Base-by-base conservation (phyloP, 768 basidiomycete species). In the Mycena polygramma region DNA sequence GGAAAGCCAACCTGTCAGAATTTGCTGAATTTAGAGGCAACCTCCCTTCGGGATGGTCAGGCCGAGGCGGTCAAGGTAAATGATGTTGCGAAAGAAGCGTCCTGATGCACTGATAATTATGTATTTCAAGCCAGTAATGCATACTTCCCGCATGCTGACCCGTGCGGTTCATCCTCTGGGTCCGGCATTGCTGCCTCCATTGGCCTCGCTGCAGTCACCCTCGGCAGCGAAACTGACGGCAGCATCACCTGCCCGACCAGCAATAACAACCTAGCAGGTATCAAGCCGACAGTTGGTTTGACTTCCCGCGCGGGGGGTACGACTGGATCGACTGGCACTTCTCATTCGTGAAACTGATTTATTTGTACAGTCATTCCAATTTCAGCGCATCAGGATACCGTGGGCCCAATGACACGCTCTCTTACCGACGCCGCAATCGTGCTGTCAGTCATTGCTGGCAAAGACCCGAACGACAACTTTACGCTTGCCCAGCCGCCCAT, bases 251-350 rank as follows among this genome's bases (percentile, higher is more conserved):
- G 84, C 69, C 90, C 88, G 26, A 77, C 85, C 0, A 82, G 81
- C 71, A 77, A 83, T 22, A 90, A 90, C 61, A 90, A 90, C 70
- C 49, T 90, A 7, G 89, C 82, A 5, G 90, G 89, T 0, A 87
- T 91, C 55, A 90, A 89, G 72, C 88, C 90, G 0, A 90, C 87
- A 3, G 83, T 90, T 11, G 90, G 90, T 0, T 76, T 89, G 41
- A 89, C 88, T 4, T 90, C 89, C 7, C 82, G 88, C 17, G 86
- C 88, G 19, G 90, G 89, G 76, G 89, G 90, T 87, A 66, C 51
- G 76, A 57, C 22, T 57, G 10, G 19, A 19, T 19, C 15, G 8
- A 14, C 57, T 8, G 10, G 51, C 51, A 65, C 53, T 30, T 7
- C 13, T 10, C 43, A 11, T 41, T 22, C 26, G 26, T 73, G n/a